Conservation (phyloP, 352 stramenopile species). For the Pythium sukuiense region DNA sequence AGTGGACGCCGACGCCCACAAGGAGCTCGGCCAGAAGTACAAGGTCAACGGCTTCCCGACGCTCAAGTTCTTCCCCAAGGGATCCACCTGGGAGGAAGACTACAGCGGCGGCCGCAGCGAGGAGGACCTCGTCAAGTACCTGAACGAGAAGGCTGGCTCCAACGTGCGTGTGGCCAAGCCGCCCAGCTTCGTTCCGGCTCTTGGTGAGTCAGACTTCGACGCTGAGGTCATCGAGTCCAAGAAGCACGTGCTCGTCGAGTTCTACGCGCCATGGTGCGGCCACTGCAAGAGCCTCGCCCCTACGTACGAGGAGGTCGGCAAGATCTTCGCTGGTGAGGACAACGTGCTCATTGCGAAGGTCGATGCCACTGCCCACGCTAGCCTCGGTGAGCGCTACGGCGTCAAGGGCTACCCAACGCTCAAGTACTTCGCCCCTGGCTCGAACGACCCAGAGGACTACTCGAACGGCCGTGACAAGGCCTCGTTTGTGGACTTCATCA, state of each 20-base stretch:
- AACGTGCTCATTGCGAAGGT: conserved; percentile 86
- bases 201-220: conserved; percentile 73
- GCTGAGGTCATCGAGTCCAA: conserved; percentile 77
- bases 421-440: conserved; percentile 88
- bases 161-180: conserved; percentile 73
- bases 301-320: conserved; percentile 85
- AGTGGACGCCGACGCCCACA: conserved; percentile 89
- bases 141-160: conserved; percentile 77
- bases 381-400: conserved; percentile 74
- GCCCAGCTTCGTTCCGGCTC: conserved; percentile 60
- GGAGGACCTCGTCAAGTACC: conserved; percentile 75
- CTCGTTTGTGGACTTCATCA: conserved; percentile 90
- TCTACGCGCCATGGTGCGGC: conserved; percentile 94
- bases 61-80: conserved; percentile 90
- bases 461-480: conserved; percentile 76
- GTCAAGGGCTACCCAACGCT: conserved; percentile 91
- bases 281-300: conserved; percentile 93
- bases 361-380: conserved; percentile 64
- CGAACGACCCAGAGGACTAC: conserved; percentile 87
- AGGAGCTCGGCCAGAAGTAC: conserved; percentile 79
- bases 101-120: conserved; percentile 87
- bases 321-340: conserved; percentile 73
- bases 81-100: conserved; percentile 73
- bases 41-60: conserved; percentile 92
- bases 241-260: conserved; percentile 91